These are phyloP conservation scores for Teratosphaeria destructans DNA, from an alignment of 2,329 filamentous ascomycete species.

Conservation along the genomic window DNA sequence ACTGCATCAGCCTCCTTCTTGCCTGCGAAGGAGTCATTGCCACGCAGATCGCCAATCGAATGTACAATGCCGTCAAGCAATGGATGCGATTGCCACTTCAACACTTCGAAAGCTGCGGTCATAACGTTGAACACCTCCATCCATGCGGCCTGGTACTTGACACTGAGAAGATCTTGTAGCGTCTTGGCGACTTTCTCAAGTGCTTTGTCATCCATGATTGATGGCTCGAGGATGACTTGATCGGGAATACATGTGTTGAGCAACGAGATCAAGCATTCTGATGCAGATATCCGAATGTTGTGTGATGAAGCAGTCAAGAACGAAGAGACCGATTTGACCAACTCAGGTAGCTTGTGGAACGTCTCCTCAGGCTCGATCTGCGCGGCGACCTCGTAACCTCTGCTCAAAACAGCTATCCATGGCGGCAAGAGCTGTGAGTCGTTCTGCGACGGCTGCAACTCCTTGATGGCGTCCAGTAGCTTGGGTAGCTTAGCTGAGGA, in stretches of 20 bases:
- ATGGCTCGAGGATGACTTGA: conserved; percentile 74
- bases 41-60: conserved; percentile 74
- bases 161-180: conserved; percentile 64
- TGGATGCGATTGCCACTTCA: conserved; percentile 76
- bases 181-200: conserved; percentile 69
- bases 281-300: conserved; percentile 89
- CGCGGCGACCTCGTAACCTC: conserved; percentile 87
- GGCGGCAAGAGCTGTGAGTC: conserved; percentile 90
- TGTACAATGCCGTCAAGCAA: conserved; percentile 66
- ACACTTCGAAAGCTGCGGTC: conserved; percentile 72
- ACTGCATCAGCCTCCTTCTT: conserved; percentile 94
- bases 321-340: conserved; percentile 68
- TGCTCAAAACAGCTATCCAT: conserved; percentile 90
- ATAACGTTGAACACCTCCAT: conserved; percentile 87
- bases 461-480: conserved; percentile 81
- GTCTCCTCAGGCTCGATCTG: conserved; percentile 84
- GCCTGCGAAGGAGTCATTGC: conserved; percentile 77
- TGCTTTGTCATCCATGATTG: conserved; percentile 83
- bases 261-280: conserved; percentile 90
- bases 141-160: conserved; percentile 92
- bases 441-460: conserved; percentile 81
- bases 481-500: conserved; percentile 82
- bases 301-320: conserved; percentile 82
- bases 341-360: conserved; percentile 75
- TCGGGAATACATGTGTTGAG: conserved; percentile 80